These are phyloP conservation scores for Trypanosoma brucei DNA, from an alignment of 208 protist species.

Conservation along the genomic window DNA sequence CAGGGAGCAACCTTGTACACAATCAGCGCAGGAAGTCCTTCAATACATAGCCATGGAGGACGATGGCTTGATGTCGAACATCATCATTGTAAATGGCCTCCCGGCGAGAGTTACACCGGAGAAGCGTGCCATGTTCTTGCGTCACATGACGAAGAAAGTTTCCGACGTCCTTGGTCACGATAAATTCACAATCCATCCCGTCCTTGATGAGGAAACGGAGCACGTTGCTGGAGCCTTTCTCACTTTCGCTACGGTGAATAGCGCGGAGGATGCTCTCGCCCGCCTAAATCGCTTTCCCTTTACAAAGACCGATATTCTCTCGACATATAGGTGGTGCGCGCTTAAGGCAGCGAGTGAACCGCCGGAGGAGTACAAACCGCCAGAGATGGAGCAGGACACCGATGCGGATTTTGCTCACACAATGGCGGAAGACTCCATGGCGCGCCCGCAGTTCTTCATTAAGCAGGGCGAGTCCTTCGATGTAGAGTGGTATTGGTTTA, in stretches of 20 bases:
- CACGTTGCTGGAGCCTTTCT: conserved; percentile 78
- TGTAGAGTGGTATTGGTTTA: conserved; percentile 85
- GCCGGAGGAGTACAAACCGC: conserved; percentile 67
- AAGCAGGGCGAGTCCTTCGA: conserved; percentile 68
- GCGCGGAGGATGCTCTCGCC: conserved; percentile 76
- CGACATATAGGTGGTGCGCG: conserved; percentile 76
- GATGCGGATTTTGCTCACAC: conserved; percentile 73
- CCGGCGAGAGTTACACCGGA: conserved; percentile 84
- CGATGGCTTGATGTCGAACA: conserved; percentile 35
- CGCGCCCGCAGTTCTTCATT: conserved; percentile 80
- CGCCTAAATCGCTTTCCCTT: conserved; percentile 81
- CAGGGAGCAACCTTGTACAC: too few relatives aligned
- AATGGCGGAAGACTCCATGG: conserved; percentile 76
- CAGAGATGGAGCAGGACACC: conserved; percentile 34
- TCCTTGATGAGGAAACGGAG: conserved; percentile 53
- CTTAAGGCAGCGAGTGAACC: conserved; percentile 46
- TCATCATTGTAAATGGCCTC: conserved; percentile 79
- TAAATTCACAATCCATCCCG: conserved; percentile 67
- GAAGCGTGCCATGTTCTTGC: conserved; percentile 63
- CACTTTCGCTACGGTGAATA: conserved; percentile 52
- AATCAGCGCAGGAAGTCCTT: too few relatives aligned
- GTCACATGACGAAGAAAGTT: conserved; percentile 59
- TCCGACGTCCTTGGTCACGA: conserved; percentile 61
- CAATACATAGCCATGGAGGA: conserved; percentile 27
- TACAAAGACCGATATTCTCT: conserved; percentile 66